A percentile compares a stretch with the other conserved stretches of the same genome.
phyloP scores from a whole-genome alignment of 257 asterid genomes.

The Solanum sejunctum region DNA sequence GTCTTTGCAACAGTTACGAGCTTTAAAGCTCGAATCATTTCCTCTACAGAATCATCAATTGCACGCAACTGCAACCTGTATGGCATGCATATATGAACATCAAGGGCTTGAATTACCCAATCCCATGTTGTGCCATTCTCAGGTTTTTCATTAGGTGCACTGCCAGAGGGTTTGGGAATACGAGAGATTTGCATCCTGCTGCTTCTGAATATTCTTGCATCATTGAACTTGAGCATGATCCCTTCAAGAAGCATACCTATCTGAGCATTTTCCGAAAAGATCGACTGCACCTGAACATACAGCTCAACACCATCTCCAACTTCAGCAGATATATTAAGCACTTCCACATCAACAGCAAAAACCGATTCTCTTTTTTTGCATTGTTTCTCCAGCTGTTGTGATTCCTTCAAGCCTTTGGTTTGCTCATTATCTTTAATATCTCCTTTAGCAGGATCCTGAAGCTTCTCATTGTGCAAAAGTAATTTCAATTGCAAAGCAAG shows the following conservation, averaged over 20 bases:
- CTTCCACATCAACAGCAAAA: slow-evolving; percentile 89
- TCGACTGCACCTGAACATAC: slow-evolving; percentile 77
- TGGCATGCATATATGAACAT: slow-evolving; percentile 86
- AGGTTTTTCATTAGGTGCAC: slow-evolving; percentile 38
- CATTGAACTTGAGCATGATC: slow-evolving; percentile 51
- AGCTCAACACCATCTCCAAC: slow-evolving; percentile 98
- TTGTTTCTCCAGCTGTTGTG: slow-evolving; percentile 45
- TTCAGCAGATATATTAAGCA: slow-evolving; percentile 86
- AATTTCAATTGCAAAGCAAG: slow-evolving; percentile 69
- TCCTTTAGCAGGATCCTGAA: slow-evolving; percentile 37
- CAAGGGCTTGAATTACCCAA: slow-evolving; percentile 98
- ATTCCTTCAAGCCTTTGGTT: slow-evolving; percentile 30
- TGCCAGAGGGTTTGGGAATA: slow-evolving; percentile 58
- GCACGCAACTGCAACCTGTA: slow-evolving; percentile 94
- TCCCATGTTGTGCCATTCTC: slow-evolving; percentile 71
- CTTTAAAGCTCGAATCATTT: slow-evolving; percentile 90
- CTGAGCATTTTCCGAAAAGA: slow-evolving; percentile 96
- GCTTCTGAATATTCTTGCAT: slow-evolving; percentile 71
- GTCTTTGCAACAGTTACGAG: slow-evolving; percentile 79
- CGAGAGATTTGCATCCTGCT: slow-evolving; percentile 99
- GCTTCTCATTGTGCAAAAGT: slow-evolving; percentile 53
- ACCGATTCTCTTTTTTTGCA: slow-evolving; percentile 71
- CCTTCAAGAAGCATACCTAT: slow-evolving; percentile 99
- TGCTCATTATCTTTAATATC: slow-evolving; percentile 27
- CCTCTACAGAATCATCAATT: slow-evolving; percentile 94